Base-by-base conservation (phyloP, 345 rosid species). In the Populus simonii region DNA sequence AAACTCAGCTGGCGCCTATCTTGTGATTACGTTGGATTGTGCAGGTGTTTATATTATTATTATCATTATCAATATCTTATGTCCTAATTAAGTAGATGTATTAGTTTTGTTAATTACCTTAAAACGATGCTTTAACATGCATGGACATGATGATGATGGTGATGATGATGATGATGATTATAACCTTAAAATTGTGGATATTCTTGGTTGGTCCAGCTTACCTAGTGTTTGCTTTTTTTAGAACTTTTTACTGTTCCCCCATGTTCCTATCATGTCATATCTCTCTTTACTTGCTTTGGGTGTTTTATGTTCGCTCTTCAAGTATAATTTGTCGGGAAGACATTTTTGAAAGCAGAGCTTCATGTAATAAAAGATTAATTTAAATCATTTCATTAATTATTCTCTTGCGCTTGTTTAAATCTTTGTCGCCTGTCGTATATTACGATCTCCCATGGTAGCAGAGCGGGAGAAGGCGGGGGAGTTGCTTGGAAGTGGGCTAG, bases 101-200 rank as follows among this genome's bases (percentile, higher is more conserved):
- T 11, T 10, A 10, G 29, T 57, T 10, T 59, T 10, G 65, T 59
- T 59, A 23, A 59, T 59, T 59, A 23, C 15, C 65, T n/a, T 59
- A 23, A 23, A 23, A 15, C 0, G 6, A n/a, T 25, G 63, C 63
- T 59, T 23, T 23, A 23, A n/a, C 29, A 23, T 70, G 72, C 29
- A 23, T 43, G 72, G 23, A 70, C 11, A 29, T 31, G 70, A 29
- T 29, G 70, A 38, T 18, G 71, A 16, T 27, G 27, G 1, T 7
- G 18, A 8, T 69, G 53, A n/a, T 69, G 72, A 13, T 38, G 18
- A 8, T 69, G 53, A n/a, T 69, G 72, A 13, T 38, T 7, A 41
- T 39, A 41, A 70, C 53, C 72, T 13, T 70, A 70, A 70, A 39
- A 70, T 43, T n/a, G 72, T 70, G 55, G 5, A 70, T 70, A 70